Evolutionary conservation across 371 early-diverging fungal species (phyloP).

Genomic region (Zancudomyces culisetae): DNA sequence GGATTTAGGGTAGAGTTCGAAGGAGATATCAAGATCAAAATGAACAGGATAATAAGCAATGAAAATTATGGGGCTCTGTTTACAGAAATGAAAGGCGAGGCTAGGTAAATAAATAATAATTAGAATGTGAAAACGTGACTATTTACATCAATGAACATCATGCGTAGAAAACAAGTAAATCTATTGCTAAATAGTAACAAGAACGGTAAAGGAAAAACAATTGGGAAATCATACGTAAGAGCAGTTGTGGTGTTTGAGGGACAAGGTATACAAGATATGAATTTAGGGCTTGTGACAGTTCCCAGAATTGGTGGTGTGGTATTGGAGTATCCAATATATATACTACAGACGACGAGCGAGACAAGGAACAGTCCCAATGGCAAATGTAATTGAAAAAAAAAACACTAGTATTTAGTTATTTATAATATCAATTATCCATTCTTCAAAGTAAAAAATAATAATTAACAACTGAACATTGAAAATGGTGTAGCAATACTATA

Average conservation of each 20-base stretch:
- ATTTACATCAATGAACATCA: background rate
- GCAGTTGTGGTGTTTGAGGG: background rate
- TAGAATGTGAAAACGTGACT: background rate
- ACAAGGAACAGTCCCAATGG: background rate
- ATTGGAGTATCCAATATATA: background rate
- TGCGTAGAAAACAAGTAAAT: background rate
- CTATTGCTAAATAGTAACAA: too few relatives aligned
- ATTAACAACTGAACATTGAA: too few relatives aligned
- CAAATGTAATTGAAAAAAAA: too few relatives aligned
- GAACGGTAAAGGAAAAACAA: too few relatives aligned
- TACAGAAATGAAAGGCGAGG: background rate
- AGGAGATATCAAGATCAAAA: background rate
- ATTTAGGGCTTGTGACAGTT: background rate
- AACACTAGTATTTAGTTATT: too few relatives aligned
- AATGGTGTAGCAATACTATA: too few relatives aligned
- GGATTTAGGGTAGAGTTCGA: too few relatives aligned
- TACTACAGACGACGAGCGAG: background rate
- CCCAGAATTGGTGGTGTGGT: background rate
- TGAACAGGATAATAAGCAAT: background rate
- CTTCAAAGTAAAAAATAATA: too few relatives aligned
- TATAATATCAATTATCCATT: too few relatives aligned
- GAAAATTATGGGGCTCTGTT: background rate
- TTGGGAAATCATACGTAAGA: too few relatives aligned
- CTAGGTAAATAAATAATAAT: background rate
- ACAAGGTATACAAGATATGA: background rate